A percentile compares a stretch with the other conserved stretches of the same genome.
These are phyloP conservation scores for Yamadazyma atmosphaerica DNA, from an alignment of 1,139 yeast genomes.

Conservation along the genomic window DNA sequence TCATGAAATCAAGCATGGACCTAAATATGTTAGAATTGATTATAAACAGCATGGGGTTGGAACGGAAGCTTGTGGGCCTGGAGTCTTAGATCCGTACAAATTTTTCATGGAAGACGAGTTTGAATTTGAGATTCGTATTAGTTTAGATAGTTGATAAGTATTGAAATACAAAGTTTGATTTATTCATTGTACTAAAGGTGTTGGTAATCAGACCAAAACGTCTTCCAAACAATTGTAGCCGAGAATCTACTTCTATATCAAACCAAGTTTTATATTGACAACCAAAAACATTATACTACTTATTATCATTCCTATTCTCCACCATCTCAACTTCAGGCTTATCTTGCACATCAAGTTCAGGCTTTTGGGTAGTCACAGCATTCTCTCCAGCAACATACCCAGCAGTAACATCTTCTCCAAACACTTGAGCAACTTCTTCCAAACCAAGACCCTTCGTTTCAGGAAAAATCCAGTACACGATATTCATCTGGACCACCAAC, in stretches of 20 bases:
- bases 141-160: neutral
- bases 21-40: constrained; percentile 25
- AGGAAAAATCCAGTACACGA: constrained; percentile 34
- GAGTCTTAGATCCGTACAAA: constrained; percentile 14
- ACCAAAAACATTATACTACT: no score
- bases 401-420: constrained; percentile 15
- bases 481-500: constrained; percentile 25
- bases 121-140: neutral
- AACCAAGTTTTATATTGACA: no score
- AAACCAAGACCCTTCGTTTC: constrained; percentile 46
- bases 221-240: no score
- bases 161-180: neutral
- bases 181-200: neutral
- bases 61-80: constrained; percentile 35
- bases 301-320: no score
- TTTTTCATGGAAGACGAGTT: neutral
- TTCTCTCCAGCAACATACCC: constrained; percentile 6
- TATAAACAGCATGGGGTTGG: constrained; percentile 35
- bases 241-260: no score
- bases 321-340: neutral
- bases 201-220: no score
- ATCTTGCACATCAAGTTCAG: neutral
- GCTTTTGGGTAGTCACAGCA: no score
- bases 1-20: constrained; percentile 19
- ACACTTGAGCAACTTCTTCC: constrained; percentile 43